These are phyloP conservation scores for Crassisporium funariophilum DNA, from an alignment of 768 basidiomycete species.

Conservation along the genomic window DNA sequence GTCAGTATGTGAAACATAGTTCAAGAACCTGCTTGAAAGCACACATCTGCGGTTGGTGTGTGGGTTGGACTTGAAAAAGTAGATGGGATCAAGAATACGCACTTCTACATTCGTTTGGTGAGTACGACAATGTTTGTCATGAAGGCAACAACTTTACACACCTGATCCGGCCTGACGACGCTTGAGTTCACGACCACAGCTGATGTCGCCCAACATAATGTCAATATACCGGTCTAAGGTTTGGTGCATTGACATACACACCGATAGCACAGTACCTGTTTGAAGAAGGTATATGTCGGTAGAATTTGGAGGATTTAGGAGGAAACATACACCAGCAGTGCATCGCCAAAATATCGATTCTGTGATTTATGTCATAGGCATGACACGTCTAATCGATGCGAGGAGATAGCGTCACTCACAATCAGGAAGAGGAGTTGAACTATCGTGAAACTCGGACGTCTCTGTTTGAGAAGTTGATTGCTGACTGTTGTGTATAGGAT, in stretches of 20 bases:
- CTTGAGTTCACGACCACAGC: neutral
- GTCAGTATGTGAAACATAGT: neutral
- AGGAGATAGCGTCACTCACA: neutral
- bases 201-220: neutral
- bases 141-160: too few species aligned
- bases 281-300: neutral
- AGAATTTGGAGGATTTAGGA: neutral
- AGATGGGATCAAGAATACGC: too few species aligned
- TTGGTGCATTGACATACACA: neutral
- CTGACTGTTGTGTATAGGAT: too few species aligned
- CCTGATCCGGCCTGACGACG: too few species aligned
- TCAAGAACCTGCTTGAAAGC: too few species aligned
- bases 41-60: too few species aligned
- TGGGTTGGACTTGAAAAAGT: too few species aligned
- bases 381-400: neutral
- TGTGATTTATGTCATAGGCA: neutral
- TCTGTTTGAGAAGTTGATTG: too few species aligned
- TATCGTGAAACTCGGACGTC: conserved; percentile 1
- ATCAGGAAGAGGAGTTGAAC: conserved; percentile 8
- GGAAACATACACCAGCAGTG: neutral
- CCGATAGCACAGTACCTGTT: neutral
- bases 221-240: neutral
- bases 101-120: too few species aligned
- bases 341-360: conserved; percentile 5
- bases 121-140: too few species aligned